Conservation (phyloP, 805 yeast genomes). For the Zygoascus biomembranicola region DNA sequence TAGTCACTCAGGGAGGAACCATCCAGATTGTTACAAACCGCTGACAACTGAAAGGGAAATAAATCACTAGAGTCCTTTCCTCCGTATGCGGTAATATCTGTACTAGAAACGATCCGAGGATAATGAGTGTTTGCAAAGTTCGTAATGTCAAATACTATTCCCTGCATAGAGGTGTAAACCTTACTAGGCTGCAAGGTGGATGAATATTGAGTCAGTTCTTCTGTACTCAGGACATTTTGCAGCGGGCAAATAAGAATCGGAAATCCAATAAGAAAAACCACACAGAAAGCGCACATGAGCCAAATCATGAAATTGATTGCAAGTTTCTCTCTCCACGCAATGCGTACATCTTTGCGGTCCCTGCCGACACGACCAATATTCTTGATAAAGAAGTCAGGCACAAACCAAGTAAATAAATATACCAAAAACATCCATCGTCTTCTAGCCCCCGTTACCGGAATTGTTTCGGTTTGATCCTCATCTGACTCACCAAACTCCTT, state of each 20-base stretch:
- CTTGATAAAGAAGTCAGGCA: conserved; percentile 30
- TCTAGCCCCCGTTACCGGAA: conserved; percentile 26
- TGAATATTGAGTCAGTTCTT: conserved; percentile 28
- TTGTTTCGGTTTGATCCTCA: conserved; percentile 24
- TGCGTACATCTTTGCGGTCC: conserved; percentile 29
- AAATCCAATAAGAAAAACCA: conserved; percentile 30
- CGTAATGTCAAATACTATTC: conserved; percentile 33
- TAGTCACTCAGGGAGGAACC: conserved; percentile 23
- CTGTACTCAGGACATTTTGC: conserved; percentile 29
- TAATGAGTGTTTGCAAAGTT: conserved; percentile 32
- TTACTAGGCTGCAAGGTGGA: conserved; percentile 24
- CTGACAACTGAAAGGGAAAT: conserved; percentile 34
- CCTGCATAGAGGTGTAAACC: conserved; percentile 30
- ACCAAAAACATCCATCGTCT: conserved; percentile 32
- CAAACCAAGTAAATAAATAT: conserved; percentile 32
- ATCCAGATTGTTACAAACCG: conserved; percentile 30
- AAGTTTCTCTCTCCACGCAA: conserved; percentile 37
- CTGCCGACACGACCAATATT: conserved; percentile 26
- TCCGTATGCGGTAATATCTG: conserved; percentile 30
- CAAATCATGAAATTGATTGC: conserved; percentile 36
- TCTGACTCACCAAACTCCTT: conserved; percentile 24
- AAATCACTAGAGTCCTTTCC: conserved; percentile 30
- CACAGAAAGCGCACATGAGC: conserved; percentile 29
- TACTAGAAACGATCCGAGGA: conserved; percentile 30
- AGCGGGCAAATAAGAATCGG: conserved; percentile 35